Conservation (phyloP, 2,329 filamentous ascomycete genomes). For the Exophiala viscosa region DNA sequence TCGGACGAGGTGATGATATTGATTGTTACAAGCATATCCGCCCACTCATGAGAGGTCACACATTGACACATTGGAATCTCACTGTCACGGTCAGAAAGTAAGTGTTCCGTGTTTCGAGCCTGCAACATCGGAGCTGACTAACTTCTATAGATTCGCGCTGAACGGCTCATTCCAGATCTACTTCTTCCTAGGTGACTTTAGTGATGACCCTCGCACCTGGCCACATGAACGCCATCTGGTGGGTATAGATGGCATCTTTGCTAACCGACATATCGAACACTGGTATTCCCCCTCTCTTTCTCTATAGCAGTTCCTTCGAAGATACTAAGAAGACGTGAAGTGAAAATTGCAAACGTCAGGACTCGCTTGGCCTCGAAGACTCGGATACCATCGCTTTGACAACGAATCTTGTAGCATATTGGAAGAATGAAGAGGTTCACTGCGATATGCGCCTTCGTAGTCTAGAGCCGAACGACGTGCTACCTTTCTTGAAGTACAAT, state of each 20-base stretch:
- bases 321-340: background rate
- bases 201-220: background rate
- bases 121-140: background rate
- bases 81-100: background rate
- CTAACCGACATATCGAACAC: background rate
- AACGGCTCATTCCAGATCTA: background rate
- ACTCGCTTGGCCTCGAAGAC: background rate
- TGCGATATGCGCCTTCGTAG: background rate
- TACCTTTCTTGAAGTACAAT: background rate
- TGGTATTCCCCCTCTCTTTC: background rate
- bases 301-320: background rate
- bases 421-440: background rate
- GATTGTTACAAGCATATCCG: background rate
- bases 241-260: slow-evolving; percentile 1
- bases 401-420: background rate
- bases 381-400: background rate
- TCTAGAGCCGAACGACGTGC: background rate
- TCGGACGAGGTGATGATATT: background rate
- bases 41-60: background rate
- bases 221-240: background rate
- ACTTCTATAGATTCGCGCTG: background rate
- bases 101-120: background rate
- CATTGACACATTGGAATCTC: background rate
- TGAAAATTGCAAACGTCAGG: background rate
- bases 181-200: background rate